These are phyloP conservation scores for Phragmites australis DNA, from an alignment of 176 grass and related monocot species.

Conservation along the genomic window DNA sequence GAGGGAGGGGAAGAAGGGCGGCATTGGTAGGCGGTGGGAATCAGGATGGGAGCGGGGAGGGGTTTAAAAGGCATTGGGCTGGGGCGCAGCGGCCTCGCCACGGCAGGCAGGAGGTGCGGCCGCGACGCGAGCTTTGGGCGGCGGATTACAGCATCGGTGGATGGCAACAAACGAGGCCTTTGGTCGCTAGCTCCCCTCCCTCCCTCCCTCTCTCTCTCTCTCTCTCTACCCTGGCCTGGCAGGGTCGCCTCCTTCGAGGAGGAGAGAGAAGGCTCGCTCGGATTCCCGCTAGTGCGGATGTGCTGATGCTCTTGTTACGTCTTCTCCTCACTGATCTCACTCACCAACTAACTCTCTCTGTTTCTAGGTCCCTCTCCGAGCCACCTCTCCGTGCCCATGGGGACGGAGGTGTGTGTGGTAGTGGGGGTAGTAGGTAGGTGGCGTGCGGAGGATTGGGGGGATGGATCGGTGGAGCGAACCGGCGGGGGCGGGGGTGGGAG, in stretches of 20 bases:
- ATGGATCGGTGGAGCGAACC: constrained; percentile 4
- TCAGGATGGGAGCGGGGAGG: constrained; percentile 30
- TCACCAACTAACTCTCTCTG: constrained; percentile 42
- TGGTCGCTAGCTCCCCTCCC: constrained; percentile 25
- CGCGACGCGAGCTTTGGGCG: constrained; percentile 25
- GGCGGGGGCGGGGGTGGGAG: constrained; percentile 27
- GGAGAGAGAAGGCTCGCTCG: neutral
- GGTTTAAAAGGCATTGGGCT: constrained; percentile 64
- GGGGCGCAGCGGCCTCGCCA: constrained; percentile 33
- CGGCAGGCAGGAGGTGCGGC: constrained; percentile 1
- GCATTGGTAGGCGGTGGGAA: constrained; percentile 54
- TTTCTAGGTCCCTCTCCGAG: neutral
- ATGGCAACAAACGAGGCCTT: constrained; percentile 38
- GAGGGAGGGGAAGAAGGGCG: constrained; percentile 35
- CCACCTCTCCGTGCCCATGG: constrained; percentile 10
- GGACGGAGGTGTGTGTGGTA: constrained; percentile 13
- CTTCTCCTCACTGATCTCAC: neutral
- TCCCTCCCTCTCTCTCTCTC: too few relatives aligned
- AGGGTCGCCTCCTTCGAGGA: constrained; percentile 16
- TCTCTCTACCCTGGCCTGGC: neutral
- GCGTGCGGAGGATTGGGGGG: neutral
- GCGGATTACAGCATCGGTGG: constrained; percentile 50
- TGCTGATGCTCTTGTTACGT: neutral
- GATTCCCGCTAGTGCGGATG: constrained; percentile 36
- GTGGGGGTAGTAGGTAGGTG: constrained; percentile 24